These are phyloP conservation scores for Xylaria sp. DNA, from an alignment of 2,329 filamentous ascomycete genomes.

Conservation along the genomic window DNA sequence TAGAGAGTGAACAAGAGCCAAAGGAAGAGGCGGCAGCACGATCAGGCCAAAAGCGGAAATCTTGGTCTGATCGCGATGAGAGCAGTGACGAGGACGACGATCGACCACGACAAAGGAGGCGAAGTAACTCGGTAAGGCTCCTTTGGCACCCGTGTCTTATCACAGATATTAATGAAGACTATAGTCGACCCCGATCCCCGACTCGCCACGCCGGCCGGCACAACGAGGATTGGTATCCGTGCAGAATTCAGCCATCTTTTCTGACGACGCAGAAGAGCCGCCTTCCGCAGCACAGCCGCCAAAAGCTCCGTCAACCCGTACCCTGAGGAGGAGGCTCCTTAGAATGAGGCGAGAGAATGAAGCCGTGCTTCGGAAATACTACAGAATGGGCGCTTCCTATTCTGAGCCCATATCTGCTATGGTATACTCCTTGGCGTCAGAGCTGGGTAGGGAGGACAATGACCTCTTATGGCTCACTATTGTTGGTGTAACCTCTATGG, in stretches of 20 bases:
- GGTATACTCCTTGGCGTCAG: conserved; percentile 91
- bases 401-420: conserved; percentile 94
- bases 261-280: conserved; percentile 56
- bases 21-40: conserved; percentile 51
- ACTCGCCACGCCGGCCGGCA: conserved; percentile 65
- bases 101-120: conserved; percentile 77
- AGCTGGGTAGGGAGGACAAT: conserved; percentile 95
- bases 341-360: conserved; percentile 81
- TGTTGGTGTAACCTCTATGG: conserved; percentile 91
- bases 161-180: conserved; percentile 38
- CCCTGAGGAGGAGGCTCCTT: conserved; percentile 74
- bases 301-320: conserved; percentile 71
- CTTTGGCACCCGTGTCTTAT: conserved; percentile 35
- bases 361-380: conserved; percentile 77
- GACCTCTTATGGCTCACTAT: conserved; percentile 94
- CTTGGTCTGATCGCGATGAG: conserved; percentile 73
- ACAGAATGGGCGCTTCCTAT: conserved; percentile 85
- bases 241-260: conserved; percentile 53
- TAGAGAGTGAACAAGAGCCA: conserved; percentile 63
- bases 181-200: conserved; percentile 69
- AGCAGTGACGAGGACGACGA: conserved; percentile 76
- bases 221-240: conserved; percentile 66
- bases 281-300: conserved; percentile 64
- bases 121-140: conserved; percentile 81
- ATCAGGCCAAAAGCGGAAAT: conserved; percentile 76